A percentile compares a stretch with the other conserved stretches of the same genome.
Evolutionary conservation across 306 rosid genomes (phyloP).

Genomic region (Canavalia gladiata): DNA sequence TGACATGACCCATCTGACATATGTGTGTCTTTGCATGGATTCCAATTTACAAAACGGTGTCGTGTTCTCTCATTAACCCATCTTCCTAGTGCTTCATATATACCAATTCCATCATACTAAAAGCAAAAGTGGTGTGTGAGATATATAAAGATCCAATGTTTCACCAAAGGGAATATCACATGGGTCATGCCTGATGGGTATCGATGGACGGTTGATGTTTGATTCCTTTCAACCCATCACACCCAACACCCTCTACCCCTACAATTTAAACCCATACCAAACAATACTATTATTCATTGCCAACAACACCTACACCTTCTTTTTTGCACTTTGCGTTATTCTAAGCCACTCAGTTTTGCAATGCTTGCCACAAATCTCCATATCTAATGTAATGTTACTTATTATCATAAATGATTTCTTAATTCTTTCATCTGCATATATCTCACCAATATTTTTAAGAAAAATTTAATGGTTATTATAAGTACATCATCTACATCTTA

Average conservation of each 20-base stretch:
- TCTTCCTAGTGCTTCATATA: slow-evolving; percentile 23
- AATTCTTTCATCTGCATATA: neutral
- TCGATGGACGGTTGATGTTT: slow-evolving; percentile 54
- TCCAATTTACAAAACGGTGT: slow-evolving; percentile 56
- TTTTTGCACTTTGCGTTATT: slow-evolving; percentile 36
- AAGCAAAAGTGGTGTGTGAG: slow-evolving; percentile 38
- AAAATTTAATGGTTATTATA: neutral
- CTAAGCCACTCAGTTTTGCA: slow-evolving; percentile 40
- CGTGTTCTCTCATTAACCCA: slow-evolving; percentile 32
- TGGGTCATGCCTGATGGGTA: slow-evolving; percentile 15
- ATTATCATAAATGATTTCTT: neutral
- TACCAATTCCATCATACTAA: slow-evolving; percentile 21
- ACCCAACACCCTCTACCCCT: slow-evolving; percentile 27
- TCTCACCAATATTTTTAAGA: neutral
- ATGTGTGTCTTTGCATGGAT: slow-evolving; percentile 52
- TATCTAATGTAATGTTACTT: neutral
- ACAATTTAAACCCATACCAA: neutral
- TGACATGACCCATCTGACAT: slow-evolving; percentile 54
- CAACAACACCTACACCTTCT: neutral
- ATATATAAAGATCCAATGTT: slow-evolving; percentile 30
- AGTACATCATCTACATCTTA: neutral
- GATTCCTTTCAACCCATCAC: slow-evolving; percentile 52
- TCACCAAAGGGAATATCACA: slow-evolving; percentile 49
- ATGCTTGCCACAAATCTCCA: neutral
- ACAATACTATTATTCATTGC: slow-evolving; percentile 15